Evolutionary conservation across 257 asterid genomes (phyloP).

Genomic region (Phtheirospermum japonicum): DNA sequence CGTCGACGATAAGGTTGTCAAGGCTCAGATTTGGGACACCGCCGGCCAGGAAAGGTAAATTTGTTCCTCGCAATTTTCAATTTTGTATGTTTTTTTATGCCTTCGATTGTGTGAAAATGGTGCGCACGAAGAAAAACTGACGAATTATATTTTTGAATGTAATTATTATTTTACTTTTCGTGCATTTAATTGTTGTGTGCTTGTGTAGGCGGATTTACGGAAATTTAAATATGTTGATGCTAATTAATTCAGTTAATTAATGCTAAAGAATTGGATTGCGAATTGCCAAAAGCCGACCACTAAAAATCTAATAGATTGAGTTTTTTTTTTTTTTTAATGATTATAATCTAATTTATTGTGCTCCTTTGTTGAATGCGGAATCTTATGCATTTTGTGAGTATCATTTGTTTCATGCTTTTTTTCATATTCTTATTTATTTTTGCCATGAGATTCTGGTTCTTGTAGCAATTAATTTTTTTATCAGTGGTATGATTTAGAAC

Average conservation of each 20-base stretch:
- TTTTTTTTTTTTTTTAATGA: no score
- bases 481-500: no score
- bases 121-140: no score
- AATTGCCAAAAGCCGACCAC: neutral
- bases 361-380: neutral
- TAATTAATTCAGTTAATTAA: no score
- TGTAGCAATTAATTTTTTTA: neutral
- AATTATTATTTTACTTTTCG: no score
- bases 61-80: neutral
- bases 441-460: constrained; percentile 2
- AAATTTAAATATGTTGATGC: neutral
- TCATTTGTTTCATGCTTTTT: neutral
- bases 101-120: no score
- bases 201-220: neutral
- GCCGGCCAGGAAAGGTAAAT: constrained; percentile 81
- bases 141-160: no score
- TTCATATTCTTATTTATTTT: neutral
- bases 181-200: no score
- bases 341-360: no score
- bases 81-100: neutral
- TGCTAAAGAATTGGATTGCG: no score
- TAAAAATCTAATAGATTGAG: no score
- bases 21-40: constrained; percentile 92
- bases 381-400: neutral
- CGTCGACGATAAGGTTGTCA: constrained; percentile 70